These are phyloP conservation scores for Tetradesmus obliquus DNA, from an alignment of 139 green algal genomes.

Conservation along the genomic window DNA sequence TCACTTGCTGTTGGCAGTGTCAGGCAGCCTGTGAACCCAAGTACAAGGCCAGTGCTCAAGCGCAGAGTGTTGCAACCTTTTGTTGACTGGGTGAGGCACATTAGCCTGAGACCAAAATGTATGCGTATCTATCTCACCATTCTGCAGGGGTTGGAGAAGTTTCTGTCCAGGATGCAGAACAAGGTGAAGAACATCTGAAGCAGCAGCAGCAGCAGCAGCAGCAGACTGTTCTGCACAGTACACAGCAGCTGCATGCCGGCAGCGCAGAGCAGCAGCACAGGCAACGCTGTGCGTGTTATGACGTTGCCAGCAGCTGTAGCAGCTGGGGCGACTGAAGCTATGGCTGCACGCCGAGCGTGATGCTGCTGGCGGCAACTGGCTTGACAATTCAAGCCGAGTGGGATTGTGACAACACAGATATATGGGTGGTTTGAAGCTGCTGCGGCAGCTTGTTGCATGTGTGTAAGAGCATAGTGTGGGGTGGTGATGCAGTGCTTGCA, in stretches of 20 bases:
- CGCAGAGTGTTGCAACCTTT: background rate
- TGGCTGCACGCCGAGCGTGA: background rate
- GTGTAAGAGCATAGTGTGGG: background rate
- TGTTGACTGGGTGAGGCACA: background rate
- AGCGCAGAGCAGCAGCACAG: background rate
- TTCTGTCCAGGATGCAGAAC: constrained; percentile 36
- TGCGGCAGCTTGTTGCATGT: background rate
- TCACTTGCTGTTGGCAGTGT: background rate
- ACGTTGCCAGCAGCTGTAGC: background rate
- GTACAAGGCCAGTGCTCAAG: background rate
- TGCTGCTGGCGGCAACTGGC: background rate
- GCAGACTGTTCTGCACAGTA: background rate
- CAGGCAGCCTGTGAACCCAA: background rate
- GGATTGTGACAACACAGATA: background rate
- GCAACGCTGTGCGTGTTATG: background rate
- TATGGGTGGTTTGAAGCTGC: background rate
- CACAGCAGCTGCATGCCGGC: background rate
- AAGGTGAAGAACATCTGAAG: constrained; percentile 44
- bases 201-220: background rate
- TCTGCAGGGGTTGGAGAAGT: constrained; percentile 28
- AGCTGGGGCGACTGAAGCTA: background rate
- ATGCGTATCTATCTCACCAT: background rate
- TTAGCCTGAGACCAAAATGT: background rate
- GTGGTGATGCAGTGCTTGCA: background rate
- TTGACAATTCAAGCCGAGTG: background rate